phyloP scores from a whole-genome alignment of 2,329 filamentous ascomycete species.

The Bertia moriformis region DNA sequence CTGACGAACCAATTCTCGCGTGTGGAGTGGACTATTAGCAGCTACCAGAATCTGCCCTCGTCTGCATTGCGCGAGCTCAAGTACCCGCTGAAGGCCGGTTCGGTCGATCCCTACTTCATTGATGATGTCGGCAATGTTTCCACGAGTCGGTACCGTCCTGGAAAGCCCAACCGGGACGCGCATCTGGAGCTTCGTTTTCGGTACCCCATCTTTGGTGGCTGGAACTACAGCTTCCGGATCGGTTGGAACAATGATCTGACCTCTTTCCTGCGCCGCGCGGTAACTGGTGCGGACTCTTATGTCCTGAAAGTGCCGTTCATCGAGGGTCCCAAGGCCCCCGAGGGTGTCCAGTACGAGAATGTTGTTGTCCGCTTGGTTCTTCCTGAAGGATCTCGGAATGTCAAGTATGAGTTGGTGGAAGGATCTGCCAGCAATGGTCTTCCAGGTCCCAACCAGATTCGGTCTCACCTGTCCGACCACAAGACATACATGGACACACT shows the following conservation, averaged over 20 bases:
- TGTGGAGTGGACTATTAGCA: slow-evolving; percentile 32
- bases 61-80: slow-evolving; percentile 48
- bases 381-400: slow-evolving; percentile 52
- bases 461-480: background rate
- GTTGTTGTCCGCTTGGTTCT: slow-evolving; percentile 51
- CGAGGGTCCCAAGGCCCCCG: slow-evolving; percentile 49
- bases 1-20: slow-evolving; percentile 37
- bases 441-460: background rate
- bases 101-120: slow-evolving; percentile 55
- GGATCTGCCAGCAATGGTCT: background rate
- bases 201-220: slow-evolving; percentile 59
- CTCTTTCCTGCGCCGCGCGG: slow-evolving; percentile 36
- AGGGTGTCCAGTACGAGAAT: slow-evolving; percentile 52
- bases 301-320: slow-evolving; percentile 58
- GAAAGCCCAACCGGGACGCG: slow-evolving; percentile 40
- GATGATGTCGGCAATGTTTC: slow-evolving; percentile 67
- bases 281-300: slow-evolving; percentile 35
- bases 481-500: slow-evolving; percentile 1
- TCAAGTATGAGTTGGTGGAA: slow-evolving; percentile 3
- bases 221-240: slow-evolving; percentile 64
- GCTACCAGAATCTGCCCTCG: slow-evolving; percentile 46
- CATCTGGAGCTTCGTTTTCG: slow-evolving; percentile 53
- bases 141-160: slow-evolving; percentile 43
- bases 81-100: slow-evolving; percentile 47
- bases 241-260: slow-evolving; percentile 57